Evolutionary conservation across 2,329 filamentous ascomycete genomes (phyloP).

Genomic region (Arthroderma sp.): DNA sequence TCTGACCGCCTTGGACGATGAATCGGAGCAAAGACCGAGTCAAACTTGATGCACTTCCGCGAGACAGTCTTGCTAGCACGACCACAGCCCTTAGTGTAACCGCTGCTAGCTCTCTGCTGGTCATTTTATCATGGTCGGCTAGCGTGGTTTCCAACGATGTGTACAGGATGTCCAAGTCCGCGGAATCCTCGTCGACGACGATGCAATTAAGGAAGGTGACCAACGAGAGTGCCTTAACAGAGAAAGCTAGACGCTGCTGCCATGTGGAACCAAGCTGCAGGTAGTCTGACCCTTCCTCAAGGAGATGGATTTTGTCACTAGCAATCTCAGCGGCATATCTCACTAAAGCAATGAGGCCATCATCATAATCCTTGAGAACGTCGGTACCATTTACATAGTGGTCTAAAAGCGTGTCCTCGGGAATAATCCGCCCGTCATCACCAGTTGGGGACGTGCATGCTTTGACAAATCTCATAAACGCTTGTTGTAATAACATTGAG

Average conservation of each 20-base stretch:
- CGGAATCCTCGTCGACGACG: constrained; percentile 65
- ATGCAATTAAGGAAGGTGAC: constrained; percentile 77
- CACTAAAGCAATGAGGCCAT: constrained; percentile 25
- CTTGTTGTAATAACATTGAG: constrained; percentile 79
- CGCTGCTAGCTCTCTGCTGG: constrained; percentile 60
- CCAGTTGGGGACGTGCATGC: constrained; percentile 63
- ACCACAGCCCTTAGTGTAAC: constrained; percentile 71
- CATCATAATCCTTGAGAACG: constrained; percentile 27
- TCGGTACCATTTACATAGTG: constrained; percentile 51
- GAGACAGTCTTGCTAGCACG: constrained; percentile 62
- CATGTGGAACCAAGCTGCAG: constrained; percentile 70
- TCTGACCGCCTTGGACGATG: constrained; percentile 69
- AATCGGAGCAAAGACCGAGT: constrained; percentile 72
- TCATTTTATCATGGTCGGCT: constrained; percentile 67
- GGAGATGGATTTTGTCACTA: constrained; percentile 66
- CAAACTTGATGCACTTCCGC: constrained; percentile 58
- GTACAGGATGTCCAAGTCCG: constrained; percentile 66
- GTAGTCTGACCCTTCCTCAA: constrained; percentile 86
- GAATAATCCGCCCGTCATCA: constrained; percentile 46
- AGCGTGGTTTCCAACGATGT: constrained; percentile 76
- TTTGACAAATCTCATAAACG: constrained; percentile 73
- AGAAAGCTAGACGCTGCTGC: constrained; percentile 75
- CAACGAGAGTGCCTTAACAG: constrained; percentile 70
- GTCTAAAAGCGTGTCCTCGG: constrained; percentile 56
- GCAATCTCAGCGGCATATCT: constrained; percentile 57